Evolutionary conservation across 164 flowering plant genomes (phyloP), one percentile per base, ranked within the genome.

Genomic region (Piper longum): DNA sequence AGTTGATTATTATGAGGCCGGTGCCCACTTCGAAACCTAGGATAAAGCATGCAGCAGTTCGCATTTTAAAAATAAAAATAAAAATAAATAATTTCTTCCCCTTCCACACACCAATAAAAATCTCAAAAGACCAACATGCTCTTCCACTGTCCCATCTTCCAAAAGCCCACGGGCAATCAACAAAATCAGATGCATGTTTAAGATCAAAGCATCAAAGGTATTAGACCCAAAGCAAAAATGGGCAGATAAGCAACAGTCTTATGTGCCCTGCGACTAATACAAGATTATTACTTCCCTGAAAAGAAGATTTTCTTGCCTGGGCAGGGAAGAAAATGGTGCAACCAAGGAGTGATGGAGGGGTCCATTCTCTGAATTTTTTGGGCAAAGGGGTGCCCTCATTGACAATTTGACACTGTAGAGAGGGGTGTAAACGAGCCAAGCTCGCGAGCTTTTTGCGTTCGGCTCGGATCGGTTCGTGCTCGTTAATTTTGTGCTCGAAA

Each of bases 41-140:
- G 14, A 48, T 48, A 8, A 5, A 48, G 11, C 52, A 12, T 3
- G 11, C 52, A 5, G 14, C 12, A 5, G 52, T 9, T 9, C 3
- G 52, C 52, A 48, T 8, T 5, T 2, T 5, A 48, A 8, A 12
- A 9, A 48, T 2, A 9, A 48, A 5, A 48, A 9, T 9, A 48
- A 48, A 14, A 2, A 48, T 12, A 48, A 48, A 48, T 3, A 14
- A 48, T 9, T 48, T 48, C 52, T 48, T 48, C 52, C 48, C 5
- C 17, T 57, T 75, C 76, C 82, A 76, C 75, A 78, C 83, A 78
- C 88, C 91, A 70, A 85, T 72, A 81, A 82, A 66, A 85, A 48
- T 79, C 82, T 79, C 68, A 79, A 78, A 82, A 81, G 87, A 89
- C 96, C 86, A 86, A 86, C 88, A 86, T 85, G 54, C 92, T 76